These are phyloP conservation scores for Sicyos baderoa DNA, from an alignment of 306 rosid species.

Conservation along the genomic window DNA sequence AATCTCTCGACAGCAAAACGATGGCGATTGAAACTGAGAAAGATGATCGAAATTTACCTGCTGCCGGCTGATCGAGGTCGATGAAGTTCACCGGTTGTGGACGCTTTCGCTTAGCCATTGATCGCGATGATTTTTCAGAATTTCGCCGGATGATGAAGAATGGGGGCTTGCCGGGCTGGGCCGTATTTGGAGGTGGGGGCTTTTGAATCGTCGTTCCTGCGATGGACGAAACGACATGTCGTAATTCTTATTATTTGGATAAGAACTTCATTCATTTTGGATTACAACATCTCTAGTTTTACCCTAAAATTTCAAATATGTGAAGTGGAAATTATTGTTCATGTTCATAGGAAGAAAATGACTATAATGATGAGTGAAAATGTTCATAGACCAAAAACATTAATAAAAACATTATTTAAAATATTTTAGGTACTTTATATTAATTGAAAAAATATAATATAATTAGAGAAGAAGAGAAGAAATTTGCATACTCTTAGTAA, in stretches of 20 bases:
- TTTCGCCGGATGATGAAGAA: not conserved
- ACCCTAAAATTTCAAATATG: no score
- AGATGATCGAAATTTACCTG: not conserved
- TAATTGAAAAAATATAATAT: no score
- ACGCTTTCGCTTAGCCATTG: conserved; percentile 15
- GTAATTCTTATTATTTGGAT: not conserved
- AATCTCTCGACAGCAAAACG: not conserved
- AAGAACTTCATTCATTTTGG: no score
- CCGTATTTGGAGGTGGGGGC: not conserved
- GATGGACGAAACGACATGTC: conserved; percentile 10
- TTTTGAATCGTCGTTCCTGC: not conserved
- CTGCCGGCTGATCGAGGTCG: not conserved
- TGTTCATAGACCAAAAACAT: no score
- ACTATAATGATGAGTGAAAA: no score
- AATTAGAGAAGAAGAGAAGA: no score
- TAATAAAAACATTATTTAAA: no score
- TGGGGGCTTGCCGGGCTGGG: not conserved
- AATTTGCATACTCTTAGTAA: no score
- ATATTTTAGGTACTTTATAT: no score
- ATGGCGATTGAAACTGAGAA: not conserved
- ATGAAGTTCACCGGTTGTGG: not conserved
- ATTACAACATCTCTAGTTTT: no score
- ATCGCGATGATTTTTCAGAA: not conserved
- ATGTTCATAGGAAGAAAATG: no score
- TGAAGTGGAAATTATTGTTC: no score